Conservation (phyloP, 352 stramenopile genomes). For the Thalassiosira mediterranea region DNA sequence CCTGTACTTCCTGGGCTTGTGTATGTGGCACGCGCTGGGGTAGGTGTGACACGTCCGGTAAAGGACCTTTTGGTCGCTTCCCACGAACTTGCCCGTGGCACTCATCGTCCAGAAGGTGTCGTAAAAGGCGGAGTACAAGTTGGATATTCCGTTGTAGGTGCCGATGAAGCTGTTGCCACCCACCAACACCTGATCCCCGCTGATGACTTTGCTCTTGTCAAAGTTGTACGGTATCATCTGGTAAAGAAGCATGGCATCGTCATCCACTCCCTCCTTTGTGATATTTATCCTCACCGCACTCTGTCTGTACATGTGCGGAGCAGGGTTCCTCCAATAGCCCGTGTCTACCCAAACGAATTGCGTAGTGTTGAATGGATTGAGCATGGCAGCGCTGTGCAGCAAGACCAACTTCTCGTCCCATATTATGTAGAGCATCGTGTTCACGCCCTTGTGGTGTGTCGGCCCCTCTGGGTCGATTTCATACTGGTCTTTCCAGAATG, state of each 20-base stretch:
- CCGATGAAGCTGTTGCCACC: slow-evolving; percentile 55
- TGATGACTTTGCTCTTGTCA: slow-evolving; percentile 24
- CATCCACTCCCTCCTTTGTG: slow-evolving; percentile 45
- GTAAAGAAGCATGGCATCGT: slow-evolving; percentile 41
- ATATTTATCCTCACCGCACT: slow-evolving; percentile 53
- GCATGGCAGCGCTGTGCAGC: slow-evolving; percentile 41
- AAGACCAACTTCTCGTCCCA: slow-evolving; percentile 63
- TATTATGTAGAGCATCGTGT: slow-evolving; percentile 57
- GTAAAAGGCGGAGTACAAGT: slow-evolving; percentile 57
- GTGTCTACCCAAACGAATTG: slow-evolving; percentile 57
- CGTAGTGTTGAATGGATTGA: slow-evolving; percentile 62
- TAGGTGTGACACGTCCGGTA: slow-evolving; percentile 55
- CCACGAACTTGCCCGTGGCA: slow-evolving; percentile 53
- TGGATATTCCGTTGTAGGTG: slow-evolving; percentile 50
- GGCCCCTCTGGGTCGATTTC: slow-evolving; percentile 52
- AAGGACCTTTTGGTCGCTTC: slow-evolving; percentile 58
- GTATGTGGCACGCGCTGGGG: slow-evolving; percentile 48
- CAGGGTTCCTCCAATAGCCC: slow-evolving; percentile 53
- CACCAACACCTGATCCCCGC: slow-evolving; percentile 37
- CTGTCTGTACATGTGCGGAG: slow-evolving; percentile 47
- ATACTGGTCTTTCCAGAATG: slow-evolving; percentile 56
- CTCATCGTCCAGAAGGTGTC: slow-evolving; percentile 55
- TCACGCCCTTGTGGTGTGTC: slow-evolving; percentile 50
- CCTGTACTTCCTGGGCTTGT: slow-evolving; percentile 28
- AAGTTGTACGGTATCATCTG: slow-evolving; percentile 50